A percentile compares a stretch with the other conserved stretches of the same genome.
These are phyloP conservation scores for Beauveria pseudobassiana DNA, from an alignment of 2,329 filamentous ascomycete species.

Conservation along the genomic window DNA sequence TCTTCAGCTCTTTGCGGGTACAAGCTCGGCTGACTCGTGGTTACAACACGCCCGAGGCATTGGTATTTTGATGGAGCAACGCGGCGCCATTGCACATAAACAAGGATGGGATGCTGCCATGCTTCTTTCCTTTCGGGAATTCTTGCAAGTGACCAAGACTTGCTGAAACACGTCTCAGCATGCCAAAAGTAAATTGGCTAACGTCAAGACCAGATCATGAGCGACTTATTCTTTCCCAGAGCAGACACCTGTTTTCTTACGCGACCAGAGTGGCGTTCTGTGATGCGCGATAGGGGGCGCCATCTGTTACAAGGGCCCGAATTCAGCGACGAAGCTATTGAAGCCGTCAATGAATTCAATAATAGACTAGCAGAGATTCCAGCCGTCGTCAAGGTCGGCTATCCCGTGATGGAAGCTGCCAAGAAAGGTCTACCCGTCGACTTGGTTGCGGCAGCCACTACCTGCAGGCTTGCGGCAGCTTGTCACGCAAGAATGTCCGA, in stretches of 20 bases:
- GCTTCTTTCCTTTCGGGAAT: slow-evolving; percentile 30
- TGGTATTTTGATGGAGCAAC: slow-evolving; percentile 30
- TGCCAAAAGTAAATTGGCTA: not conserved
- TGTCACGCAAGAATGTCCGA: slow-evolving; percentile 23
- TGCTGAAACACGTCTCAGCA: no score
- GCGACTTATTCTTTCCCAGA: slow-evolving; percentile 29
- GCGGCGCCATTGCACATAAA: slow-evolving; percentile 28
- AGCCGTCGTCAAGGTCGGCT: slow-evolving; percentile 24
- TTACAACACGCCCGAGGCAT: slow-evolving; percentile 32
- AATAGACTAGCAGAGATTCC: slow-evolving; percentile 27
- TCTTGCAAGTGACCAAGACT: slow-evolving; percentile 21
- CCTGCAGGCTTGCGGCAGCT: slow-evolving; percentile 21
- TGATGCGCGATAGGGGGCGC: slow-evolving; percentile 21
- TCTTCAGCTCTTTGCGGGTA: slow-evolving; percentile 34
- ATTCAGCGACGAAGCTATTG: slow-evolving; percentile 17
- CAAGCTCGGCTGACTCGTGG: slow-evolving; percentile 28
- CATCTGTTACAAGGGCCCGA: slow-evolving; percentile 20
- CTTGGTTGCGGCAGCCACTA: slow-evolving; percentile 20
- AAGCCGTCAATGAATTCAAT: slow-evolving; percentile 27
- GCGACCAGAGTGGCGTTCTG: slow-evolving; percentile 27
- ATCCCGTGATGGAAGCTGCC: slow-evolving; percentile 24
- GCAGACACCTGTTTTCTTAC: slow-evolving; percentile 29
- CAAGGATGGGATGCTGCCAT: slow-evolving; percentile 30
- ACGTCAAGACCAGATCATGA: slow-evolving; percentile 25
- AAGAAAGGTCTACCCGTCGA: slow-evolving; percentile 22